These are phyloP conservation scores for Tulasnella sp. DNA, from an alignment of 768 basidiomycete species.

Conservation along the genomic window DNA sequence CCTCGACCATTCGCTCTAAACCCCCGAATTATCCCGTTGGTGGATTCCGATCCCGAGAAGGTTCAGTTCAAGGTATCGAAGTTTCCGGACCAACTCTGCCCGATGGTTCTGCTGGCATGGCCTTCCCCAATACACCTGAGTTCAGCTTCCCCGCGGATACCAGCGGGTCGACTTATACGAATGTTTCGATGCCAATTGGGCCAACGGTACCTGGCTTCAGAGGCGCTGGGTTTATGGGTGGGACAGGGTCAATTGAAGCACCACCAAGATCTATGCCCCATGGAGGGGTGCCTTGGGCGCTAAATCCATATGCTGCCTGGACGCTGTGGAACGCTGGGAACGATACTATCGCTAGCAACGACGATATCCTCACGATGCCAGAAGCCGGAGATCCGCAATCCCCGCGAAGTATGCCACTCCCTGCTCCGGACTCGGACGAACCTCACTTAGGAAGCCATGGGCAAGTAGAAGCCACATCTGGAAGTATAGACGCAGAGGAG, in stretches of 20 bases:
- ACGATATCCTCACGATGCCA: background rate
- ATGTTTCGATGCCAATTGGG: too few relatives aligned
- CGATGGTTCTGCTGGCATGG: background rate
- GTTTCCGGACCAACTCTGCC: background rate
- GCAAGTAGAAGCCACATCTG: background rate
- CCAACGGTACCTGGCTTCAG: slow-evolving; percentile 7
- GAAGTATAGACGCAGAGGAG: background rate
- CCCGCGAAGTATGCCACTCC: background rate
- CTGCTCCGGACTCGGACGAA: background rate
- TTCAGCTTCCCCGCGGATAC: background rate
- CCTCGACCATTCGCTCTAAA: background rate
- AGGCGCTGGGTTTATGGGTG: background rate
- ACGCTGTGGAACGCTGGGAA: slow-evolving; percentile 3
- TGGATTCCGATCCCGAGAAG: slow-evolving; percentile 2
- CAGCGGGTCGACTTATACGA: too few relatives aligned
- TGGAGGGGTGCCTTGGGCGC: slow-evolving; percentile 1
- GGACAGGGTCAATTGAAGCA: background rate
- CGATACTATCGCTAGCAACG: background rate
- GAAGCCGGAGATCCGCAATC: background rate
- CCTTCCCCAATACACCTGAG: slow-evolving; percentile 3
- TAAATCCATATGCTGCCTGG: slow-evolving; percentile 1
- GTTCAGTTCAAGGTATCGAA: background rate
- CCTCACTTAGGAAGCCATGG: background rate
- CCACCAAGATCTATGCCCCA: background rate
- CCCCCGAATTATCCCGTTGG: background rate